Percentiles rank a stretch among this genome's conserved stretches.
Evolutionary conservation across 2,329 filamentous ascomycete species (phyloP).

Genomic region (Raffaelea arxii): DNA sequence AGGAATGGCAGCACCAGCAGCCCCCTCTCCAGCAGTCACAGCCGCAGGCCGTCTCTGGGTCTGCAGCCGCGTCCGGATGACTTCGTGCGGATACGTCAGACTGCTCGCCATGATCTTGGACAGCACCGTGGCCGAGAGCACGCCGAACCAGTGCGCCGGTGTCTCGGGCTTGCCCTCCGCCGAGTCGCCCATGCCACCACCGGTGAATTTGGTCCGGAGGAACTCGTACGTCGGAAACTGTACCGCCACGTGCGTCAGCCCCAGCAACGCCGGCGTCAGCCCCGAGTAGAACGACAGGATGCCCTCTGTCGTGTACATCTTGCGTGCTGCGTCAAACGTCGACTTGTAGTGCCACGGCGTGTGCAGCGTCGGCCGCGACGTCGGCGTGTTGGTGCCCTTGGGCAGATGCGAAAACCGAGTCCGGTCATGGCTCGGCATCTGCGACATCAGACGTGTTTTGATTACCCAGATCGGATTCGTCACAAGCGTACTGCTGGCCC

Average conservation of each 20-base stretch:
- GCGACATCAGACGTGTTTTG: constrained; percentile 96
- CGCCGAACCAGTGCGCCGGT: constrained; percentile 69
- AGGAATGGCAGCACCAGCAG: neutral
- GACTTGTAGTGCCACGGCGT: constrained; percentile 86
- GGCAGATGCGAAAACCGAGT: constrained; percentile 36
- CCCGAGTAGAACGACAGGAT: constrained; percentile 90
- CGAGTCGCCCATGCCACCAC: constrained; percentile 72
- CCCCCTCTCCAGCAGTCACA: constrained; percentile 24
- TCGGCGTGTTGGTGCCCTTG: constrained; percentile 42
- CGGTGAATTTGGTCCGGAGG: constrained; percentile 83
- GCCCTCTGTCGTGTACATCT: constrained; percentile 92
- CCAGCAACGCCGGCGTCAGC: constrained; percentile 81
- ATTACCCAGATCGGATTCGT: constrained; percentile 99
- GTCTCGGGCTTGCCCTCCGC: constrained; percentile 40
- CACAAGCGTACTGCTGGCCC: constrained; percentile 82
- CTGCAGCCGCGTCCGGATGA: constrained; percentile 85
- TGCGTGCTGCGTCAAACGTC: constrained; percentile 82
- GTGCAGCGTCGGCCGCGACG: constrained; percentile 43
- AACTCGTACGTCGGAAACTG: constrained; percentile 96
- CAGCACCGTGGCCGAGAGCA: constrained; percentile 79
- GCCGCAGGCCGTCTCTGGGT: constrained; percentile 66
- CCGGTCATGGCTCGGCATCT: constrained; percentile 45
- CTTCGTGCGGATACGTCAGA: constrained; percentile 94
- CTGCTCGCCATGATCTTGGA: constrained; percentile 93
- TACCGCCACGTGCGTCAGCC: constrained; percentile 89